phyloP scores from a whole-genome alignment of 2,329 filamentous ascomycete species.

The Curvularia hawaiiensis region DNA sequence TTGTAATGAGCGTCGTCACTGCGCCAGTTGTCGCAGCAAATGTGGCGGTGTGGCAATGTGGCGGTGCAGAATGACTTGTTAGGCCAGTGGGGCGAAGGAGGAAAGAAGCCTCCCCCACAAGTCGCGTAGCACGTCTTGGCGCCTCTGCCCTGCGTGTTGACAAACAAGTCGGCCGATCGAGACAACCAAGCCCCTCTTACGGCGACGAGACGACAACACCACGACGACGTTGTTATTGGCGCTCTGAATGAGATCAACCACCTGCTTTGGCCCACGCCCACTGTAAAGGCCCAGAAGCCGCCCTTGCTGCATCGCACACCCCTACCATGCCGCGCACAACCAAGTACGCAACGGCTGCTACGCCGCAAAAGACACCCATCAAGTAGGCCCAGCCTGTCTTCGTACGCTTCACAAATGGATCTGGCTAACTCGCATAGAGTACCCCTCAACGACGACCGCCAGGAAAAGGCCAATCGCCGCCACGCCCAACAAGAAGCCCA shows the following conservation, averaged over 20 bases:
- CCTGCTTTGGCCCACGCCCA: background rate
- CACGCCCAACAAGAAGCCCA: conserved; percentile 89
- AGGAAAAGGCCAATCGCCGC: conserved; percentile 88
- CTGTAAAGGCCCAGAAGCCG: conserved; percentile 15
- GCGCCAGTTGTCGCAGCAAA: background rate
- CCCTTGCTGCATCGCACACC: conserved; percentile 1
- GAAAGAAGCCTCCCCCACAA: background rate
- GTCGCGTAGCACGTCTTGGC: background rate
- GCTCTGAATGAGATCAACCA: background rate
- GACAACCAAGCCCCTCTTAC: background rate
- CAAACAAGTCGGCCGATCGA: conserved; percentile 24
- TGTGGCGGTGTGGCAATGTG: background rate
- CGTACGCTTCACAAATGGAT: background rate
- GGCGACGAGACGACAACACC: conserved; percentile 2
- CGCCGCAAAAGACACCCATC: conserved; percentile 54
- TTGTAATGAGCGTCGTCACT: background rate
- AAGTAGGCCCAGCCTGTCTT: conserved; percentile 25
- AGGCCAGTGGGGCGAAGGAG: background rate
- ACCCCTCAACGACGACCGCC: conserved; percentile 92
- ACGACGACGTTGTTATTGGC: background rate
- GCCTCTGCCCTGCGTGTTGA: conserved; percentile 17
- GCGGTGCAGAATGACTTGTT: background rate
- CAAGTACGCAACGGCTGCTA: conserved; percentile 52
- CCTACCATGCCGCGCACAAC: conserved; percentile 60
- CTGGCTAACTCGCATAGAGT: conserved; percentile 63